Base-by-base conservation (phyloP, 306 rosid species). In the Quercus wislizeni region DNA sequence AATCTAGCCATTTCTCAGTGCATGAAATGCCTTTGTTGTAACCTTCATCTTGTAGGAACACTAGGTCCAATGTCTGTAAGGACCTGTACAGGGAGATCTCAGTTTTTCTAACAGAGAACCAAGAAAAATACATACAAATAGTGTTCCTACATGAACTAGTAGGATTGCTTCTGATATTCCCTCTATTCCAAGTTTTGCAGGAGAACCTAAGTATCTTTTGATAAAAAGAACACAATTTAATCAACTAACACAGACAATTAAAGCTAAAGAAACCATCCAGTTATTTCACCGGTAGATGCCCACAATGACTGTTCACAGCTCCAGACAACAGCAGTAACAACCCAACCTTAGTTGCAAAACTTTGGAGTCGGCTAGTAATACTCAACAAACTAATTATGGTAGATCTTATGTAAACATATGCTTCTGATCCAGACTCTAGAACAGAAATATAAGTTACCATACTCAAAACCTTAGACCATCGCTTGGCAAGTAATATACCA, bases 221-320 rank as follows among this genome's bases (percentile, higher is more conserved):
- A 12, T 11, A 59, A 3, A 4, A 59, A 20, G 46, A 41, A 41
- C 46, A 41, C 46, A 41, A 25, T 21, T 30, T 21, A 64, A 46
- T 35, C 41, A 35, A 14, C 61, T n/a, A 79, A 52, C 59, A 84
- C 73, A 79, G 9, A 73, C 59, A 62, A 70, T 17, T 61, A 77
- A 71, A 67, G 69, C 58, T 49, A 58, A 52, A 75, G 23, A 58
- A 71, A 71, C 73, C 59, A 65, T 65, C 25, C 17, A 58, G 17
- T 33, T 15, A 54, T 68, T 25, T 46, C 27, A 57, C 71, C 15
- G 31, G 35, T 71, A 65, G 57, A 75, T 68, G 68, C 59, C 33
- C 5, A 21, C 21, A 69, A 43, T 27, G 31, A 14, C 71, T 31
- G 20, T 31, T 41, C 4, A 61, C 31, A 59, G 69, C 59, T 71